Evolutionary conservation across 371 early-diverging fungal genomes (phyloP).

Genomic region (Actinomortierella wolfii): DNA sequence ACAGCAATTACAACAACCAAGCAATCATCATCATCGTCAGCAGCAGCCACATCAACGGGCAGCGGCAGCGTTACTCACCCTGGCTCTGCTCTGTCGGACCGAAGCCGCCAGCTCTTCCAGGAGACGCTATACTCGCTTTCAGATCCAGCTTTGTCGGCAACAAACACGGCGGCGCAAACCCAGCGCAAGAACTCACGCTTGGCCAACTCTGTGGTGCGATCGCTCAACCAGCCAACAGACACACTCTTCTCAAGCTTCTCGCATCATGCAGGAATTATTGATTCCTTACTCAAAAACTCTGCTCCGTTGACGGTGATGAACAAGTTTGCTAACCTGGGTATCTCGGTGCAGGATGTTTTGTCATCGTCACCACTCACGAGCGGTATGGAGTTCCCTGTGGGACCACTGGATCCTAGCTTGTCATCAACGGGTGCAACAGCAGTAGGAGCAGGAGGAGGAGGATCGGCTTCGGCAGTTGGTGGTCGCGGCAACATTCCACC

Average conservation of each 20-base stretch:
- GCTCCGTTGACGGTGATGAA: constrained; percentile 22
- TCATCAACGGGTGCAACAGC: constrained; percentile 1
- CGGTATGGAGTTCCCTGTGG: no score
- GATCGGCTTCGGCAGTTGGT: no score
- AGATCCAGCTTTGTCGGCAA: constrained; percentile 16
- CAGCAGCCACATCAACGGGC: neutral
- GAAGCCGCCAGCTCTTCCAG: constrained; percentile 27
- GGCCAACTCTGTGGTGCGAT: constrained; percentile 16
- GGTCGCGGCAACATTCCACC: no score
- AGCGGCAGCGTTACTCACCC: neutral
- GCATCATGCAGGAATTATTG: constrained; percentile 21
- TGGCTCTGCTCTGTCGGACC: constrained; percentile 8
- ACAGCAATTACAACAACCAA: constrained; percentile 1
- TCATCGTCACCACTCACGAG: constrained; percentile 4
- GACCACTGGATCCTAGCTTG: no score
- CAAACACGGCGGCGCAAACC: constrained; percentile 12
- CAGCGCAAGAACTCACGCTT: constrained; percentile 9
- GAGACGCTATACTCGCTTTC: constrained; percentile 26
- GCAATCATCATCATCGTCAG: neutral
- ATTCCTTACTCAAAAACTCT: constrained; percentile 21
- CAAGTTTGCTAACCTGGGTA: constrained; percentile 32
- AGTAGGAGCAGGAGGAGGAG: constrained; percentile 17
- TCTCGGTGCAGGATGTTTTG: constrained; percentile 30
- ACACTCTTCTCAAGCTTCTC: constrained; percentile 20
- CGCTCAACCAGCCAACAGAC: constrained; percentile 17